These are phyloP conservation scores for Breviolum minutum DNA, from an alignment of 73 alveolate genomes.

Conservation along the genomic window DNA sequence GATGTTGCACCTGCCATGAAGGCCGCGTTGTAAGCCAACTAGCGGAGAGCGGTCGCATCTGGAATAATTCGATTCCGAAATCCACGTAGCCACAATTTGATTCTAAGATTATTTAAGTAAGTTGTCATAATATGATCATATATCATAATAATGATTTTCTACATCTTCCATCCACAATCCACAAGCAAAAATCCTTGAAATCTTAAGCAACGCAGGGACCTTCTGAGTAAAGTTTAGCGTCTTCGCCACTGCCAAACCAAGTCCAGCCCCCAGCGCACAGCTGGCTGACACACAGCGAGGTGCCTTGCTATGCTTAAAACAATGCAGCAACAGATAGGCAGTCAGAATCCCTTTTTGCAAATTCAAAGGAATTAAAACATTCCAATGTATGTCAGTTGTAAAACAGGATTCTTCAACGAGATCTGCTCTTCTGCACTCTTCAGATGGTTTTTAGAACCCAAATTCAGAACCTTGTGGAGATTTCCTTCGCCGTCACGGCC, in stretches of 20 bases:
- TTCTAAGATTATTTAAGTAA: too few species aligned
- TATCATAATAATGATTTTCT: too few species aligned
- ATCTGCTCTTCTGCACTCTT: too few species aligned
- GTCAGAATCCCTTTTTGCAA: too few species aligned
- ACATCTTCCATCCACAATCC: background rate
- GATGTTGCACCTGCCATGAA: slow-evolving; percentile 49
- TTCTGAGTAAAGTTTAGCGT: background rate
- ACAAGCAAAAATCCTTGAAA: background rate
- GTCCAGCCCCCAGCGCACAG: slow-evolving; percentile 47
- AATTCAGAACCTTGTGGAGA: background rate
- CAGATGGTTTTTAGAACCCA: background rate
- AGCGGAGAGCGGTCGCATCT: background rate
- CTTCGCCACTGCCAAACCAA: slow-evolving; percentile 40
- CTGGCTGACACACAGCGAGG: slow-evolving; percentile 17
- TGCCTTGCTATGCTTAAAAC: background rate
- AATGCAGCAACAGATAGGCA: too few species aligned
- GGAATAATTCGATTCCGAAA: too few species aligned
- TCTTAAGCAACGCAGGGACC: background rate
- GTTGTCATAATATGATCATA: too few species aligned
- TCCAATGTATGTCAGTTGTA: too few species aligned
- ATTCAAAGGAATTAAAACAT: too few species aligned
- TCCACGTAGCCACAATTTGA: too few species aligned
- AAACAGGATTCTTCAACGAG: too few species aligned
- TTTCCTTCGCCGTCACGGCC: background rate
- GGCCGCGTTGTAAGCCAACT: slow-evolving; percentile 47